Evolutionary conservation across 2,329 filamentous ascomycete genomes (phyloP), one percentile per base, ranked within the genome.

Genomic region (Tolypocladium guangdongense): DNA sequence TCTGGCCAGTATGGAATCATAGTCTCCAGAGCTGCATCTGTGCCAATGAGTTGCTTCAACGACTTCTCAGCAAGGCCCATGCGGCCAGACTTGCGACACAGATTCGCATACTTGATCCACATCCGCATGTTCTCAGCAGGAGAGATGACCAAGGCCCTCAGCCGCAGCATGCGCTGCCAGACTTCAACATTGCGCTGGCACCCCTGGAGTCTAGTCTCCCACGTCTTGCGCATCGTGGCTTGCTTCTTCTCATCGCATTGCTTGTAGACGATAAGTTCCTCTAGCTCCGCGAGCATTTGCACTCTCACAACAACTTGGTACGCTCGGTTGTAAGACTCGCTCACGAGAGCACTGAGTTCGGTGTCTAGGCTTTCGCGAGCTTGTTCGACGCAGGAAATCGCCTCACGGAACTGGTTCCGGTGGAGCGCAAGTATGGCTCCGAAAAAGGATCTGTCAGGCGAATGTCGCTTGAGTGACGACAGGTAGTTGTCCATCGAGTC

Each of bases 21-120:
- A 3, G 71, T 70, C 56, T 86, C 80, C 22, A 87, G 74, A 36
- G 79, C 76, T 22, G 80, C 77, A 16, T 90, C 83, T 49, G 78
- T 83, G 32, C 86, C 87, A 53, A 96, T 86, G n/a, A 99, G 77
- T 56, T 90, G 89, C 66, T 93, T 91, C 52, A 99, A 75, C 12
- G 91, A 95, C 72, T 96, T 95, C 72, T 99, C 93, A 1, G 93
- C 93, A 49, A 99, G 80, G 11, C 93, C 92, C 78, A 92, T 91
- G 33, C 93, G 87, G 54, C 90, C 88, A 46, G 92, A 96, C 70
- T 99, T 99, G 63, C 95, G 88, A 70, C 95, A 99, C 7, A 99
- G 82, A 63, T 97, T 99, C 63, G 93, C 89, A 67, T 96, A 99
- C 68, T 99, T 99, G 75, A 99, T 97, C 84, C 91, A 96, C 90